phyloP scores from a whole-genome alignment of 2,329 filamentous ascomycete genomes.

The Pseudopyricularia javanii region DNA sequence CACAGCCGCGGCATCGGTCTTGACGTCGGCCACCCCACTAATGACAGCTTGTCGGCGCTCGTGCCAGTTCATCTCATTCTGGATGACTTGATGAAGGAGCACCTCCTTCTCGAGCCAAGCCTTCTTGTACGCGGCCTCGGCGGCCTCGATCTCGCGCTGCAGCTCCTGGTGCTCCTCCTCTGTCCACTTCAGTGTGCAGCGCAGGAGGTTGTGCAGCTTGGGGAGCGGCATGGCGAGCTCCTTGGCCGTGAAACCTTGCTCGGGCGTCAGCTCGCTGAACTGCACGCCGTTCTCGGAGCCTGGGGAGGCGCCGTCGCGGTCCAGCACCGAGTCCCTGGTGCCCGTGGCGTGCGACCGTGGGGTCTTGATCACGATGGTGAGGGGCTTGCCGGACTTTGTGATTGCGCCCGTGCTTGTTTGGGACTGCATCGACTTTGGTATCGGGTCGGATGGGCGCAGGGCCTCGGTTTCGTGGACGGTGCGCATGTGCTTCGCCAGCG shows the following conservation, averaged over 20 bases:
- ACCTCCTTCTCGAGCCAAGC: constrained; percentile 76
- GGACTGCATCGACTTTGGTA: constrained; percentile 55
- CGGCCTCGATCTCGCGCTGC: constrained; percentile 48
- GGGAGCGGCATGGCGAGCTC: constrained; percentile 50
- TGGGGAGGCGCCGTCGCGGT: neutral
- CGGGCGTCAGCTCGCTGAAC: constrained; percentile 38
- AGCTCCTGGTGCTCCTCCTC: constrained; percentile 53
- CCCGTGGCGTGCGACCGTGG: constrained; percentile 44
- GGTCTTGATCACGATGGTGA: constrained; percentile 54
- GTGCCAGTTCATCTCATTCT: constrained; percentile 55
- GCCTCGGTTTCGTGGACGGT: constrained; percentile 97
- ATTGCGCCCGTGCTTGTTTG: constrained; percentile 13
- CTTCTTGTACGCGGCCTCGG: constrained; percentile 54
- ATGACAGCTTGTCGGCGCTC: constrained; percentile 43
- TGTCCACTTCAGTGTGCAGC: constrained; percentile 61
- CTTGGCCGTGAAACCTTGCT: constrained; percentile 50
- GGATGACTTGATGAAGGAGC: constrained; percentile 59
- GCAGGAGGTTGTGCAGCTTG: constrained; percentile 55
- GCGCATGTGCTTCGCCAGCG: constrained; percentile 94
- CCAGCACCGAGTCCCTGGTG: constrained; percentile 34
- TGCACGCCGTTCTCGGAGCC: constrained; percentile 37
- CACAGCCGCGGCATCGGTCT: constrained; percentile 2
- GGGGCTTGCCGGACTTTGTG: constrained; percentile 32
- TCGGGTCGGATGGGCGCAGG: constrained; percentile 64
- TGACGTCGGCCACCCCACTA: constrained; percentile 30